Conservation (phyloP, 2,329 filamentous ascomycete genomes). For the Pseudogymnoascus sp. region DNA sequence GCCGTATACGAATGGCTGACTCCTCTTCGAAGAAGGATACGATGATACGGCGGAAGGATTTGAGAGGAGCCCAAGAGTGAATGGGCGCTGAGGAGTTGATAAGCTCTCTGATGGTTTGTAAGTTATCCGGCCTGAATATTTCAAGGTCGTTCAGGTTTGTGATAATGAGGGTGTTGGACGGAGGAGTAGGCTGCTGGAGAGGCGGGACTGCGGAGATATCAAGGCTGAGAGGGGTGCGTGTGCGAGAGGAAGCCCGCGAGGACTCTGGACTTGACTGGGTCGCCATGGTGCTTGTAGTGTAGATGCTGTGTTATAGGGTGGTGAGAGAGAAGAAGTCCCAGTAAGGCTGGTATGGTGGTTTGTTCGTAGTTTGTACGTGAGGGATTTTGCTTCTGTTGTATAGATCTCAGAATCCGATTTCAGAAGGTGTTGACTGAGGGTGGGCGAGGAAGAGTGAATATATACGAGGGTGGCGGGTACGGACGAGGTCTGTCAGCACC, state of each 20-base stretch:
- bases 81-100: conserved; percentile 62
- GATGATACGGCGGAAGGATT: conserved; percentile 74
- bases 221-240: conserved; percentile 50
- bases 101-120: conserved; percentile 64
- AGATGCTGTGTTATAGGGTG: neutral
- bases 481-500: neutral
- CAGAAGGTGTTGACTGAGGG: neutral
- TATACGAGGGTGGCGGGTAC: neutral
- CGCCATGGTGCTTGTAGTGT: conserved; percentile 5
- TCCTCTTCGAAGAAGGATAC: conserved; percentile 66
- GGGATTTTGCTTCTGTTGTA: neutral
- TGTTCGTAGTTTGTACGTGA: neutral
- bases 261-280: neutral
- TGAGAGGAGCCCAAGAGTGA: conserved; percentile 71
- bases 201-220: conserved; percentile 67
- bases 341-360: neutral
- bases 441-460: neutral
- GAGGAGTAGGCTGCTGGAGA: conserved; percentile 60
- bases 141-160: conserved; percentile 67
- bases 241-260: conserved; percentile 10
- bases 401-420: neutral
- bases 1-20: conserved; percentile 61
- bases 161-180: conserved; percentile 76
- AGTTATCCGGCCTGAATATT: conserved; percentile 66
- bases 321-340: neutral